phyloP scores from a whole-genome alignment of 2,329 filamentous ascomycete species.

The Colletotrichum graminicola region DNA sequence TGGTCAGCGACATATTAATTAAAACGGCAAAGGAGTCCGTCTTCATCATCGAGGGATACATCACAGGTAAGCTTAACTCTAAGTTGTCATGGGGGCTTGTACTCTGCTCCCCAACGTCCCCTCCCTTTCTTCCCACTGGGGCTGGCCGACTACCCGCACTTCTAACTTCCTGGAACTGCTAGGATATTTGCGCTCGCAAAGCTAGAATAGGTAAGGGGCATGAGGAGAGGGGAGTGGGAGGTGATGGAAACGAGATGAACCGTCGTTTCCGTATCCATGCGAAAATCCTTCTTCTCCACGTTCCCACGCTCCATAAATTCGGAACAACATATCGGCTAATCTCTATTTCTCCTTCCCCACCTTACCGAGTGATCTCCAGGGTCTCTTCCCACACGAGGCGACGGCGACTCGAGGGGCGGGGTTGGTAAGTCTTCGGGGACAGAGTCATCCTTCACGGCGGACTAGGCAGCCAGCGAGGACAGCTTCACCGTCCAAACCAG shows the following conservation, averaged over 20 bases:
- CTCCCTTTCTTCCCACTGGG: neutral
- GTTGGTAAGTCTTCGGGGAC: slow-evolving; percentile 10
- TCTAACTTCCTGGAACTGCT: neutral
- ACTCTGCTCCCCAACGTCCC: neutral
- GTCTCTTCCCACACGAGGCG: slow-evolving; percentile 23
- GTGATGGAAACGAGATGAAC: neutral
- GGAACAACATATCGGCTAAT: slow-evolving; percentile 17
- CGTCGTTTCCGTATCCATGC: neutral
- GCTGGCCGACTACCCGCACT: neutral
- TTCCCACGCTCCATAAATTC: neutral
- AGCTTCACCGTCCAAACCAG: slow-evolving; percentile 51
- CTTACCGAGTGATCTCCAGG: slow-evolving; percentile 7
- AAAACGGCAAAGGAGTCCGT: slow-evolving; percentile 60
- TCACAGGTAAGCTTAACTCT: slow-evolving; percentile 53
- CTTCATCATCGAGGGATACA: slow-evolving; percentile 61
- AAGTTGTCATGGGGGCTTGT: neutral
- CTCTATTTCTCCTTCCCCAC: slow-evolving; percentile 40
- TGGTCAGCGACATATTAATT: slow-evolving; percentile 60
- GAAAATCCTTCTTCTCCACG: neutral
- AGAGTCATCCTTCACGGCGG: slow-evolving; percentile 47
- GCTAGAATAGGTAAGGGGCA: neutral
- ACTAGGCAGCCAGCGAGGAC: slow-evolving; percentile 48
- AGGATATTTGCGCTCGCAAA: neutral
- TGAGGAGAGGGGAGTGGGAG: neutral
- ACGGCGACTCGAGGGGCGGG: slow-evolving; percentile 23